Base-by-base conservation (phyloP, 2,329 filamentous ascomycete genomes). In the Pseudodiploospora longispora region DNA sequence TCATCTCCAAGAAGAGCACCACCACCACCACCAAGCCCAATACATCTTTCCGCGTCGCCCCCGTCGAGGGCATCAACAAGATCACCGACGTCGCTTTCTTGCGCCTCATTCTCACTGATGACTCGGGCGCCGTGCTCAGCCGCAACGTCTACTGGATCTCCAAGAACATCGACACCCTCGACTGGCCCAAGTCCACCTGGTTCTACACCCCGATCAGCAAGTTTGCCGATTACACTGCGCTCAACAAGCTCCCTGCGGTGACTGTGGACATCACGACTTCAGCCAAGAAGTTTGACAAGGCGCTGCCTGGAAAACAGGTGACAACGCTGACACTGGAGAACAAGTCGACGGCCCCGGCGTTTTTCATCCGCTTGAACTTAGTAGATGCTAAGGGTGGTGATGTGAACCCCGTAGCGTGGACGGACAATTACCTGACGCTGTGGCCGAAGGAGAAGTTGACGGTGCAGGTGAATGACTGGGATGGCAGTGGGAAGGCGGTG, bases 361-460 rank as follows among this genome's bases (percentile, higher is more conserved):
- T 82, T 38, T 83, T 83, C 48, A 51, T 83, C 6, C 63, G 70
- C 2, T 43, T 82, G 30, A 69, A 69, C 38, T 55, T 80, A 1
- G 63, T 78, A 0, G 67, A 77, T 47, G 48, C 43, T 3, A 47
- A 56, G 0, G 68, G 68, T 0, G 50, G 61, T 0, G 74, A 78
- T 41, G 63, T 80, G 0, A 50, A 69, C 4, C 75, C 77, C 0
- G 67, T 78, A 1, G 62, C 64, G 19, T 83, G 79, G 78, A 72
- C 71, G 1, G 78, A 82, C 49, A 83, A 83, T 47, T 83, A 82
- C 48, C 62, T 83, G 9, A 81, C 78, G 2, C 58, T 83, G 7
- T 80, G 73, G 67, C 76, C 78, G 0, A 58, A 62, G 1, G 79
- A 83, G 62, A 70, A 61, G 42, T 37, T 78, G 9, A 36, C 40